phyloP scores from a whole-genome alignment of 2,329 filamentous ascomycete species.

The Rutstroemia sydowiana region DNA sequence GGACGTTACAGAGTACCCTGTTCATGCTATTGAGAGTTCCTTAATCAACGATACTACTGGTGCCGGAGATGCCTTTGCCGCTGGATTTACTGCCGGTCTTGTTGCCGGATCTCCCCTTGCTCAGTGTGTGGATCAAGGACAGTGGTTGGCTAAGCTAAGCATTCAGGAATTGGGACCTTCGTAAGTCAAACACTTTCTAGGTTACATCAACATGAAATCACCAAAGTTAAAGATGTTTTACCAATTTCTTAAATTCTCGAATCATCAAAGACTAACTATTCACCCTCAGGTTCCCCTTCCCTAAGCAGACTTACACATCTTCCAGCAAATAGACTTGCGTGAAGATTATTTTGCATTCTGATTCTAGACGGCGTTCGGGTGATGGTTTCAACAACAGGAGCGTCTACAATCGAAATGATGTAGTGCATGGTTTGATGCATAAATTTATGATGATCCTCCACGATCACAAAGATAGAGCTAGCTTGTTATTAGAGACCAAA shows the following conservation, averaged over 20 bases:
- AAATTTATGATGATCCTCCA: slow-evolving; percentile 29
- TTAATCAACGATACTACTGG: slow-evolving; percentile 95
- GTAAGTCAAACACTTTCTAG: slow-evolving; percentile 51
- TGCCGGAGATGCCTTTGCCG: slow-evolving; percentile 93
- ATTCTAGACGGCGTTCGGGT: slow-evolving; percentile 39
- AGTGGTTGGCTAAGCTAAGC: slow-evolving; percentile 91
- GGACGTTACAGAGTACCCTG: slow-evolving; percentile 68
- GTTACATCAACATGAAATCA: slow-evolving; percentile 3
- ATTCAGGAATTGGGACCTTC: slow-evolving; percentile 94
- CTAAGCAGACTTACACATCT: slow-evolving; percentile 67
- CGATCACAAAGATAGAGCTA: slow-evolving; percentile 29
- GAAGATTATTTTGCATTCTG: slow-evolving; percentile 30
- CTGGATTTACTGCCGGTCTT: slow-evolving; percentile 84
- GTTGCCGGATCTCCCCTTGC: slow-evolving; percentile 76
- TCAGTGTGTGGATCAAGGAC: slow-evolving; percentile 79
- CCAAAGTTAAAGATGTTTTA: not conserved
- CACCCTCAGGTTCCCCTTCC: slow-evolving; percentile 62
- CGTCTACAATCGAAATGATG: slow-evolving; percentile 27
- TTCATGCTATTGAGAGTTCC: slow-evolving; percentile 68
- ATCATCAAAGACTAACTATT: slow-evolving; percentile 20
- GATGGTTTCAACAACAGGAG: slow-evolving; percentile 49
- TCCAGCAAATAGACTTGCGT: slow-evolving; percentile 27
- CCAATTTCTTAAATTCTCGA: slow-evolving; percentile 2
- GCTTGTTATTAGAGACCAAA: slow-evolving; percentile 17
- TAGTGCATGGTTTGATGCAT: slow-evolving; percentile 16